These are phyloP conservation scores for Eucalyptus polybractea DNA, from an alignment of 345 rosid genomes.

Conservation along the genomic window DNA sequence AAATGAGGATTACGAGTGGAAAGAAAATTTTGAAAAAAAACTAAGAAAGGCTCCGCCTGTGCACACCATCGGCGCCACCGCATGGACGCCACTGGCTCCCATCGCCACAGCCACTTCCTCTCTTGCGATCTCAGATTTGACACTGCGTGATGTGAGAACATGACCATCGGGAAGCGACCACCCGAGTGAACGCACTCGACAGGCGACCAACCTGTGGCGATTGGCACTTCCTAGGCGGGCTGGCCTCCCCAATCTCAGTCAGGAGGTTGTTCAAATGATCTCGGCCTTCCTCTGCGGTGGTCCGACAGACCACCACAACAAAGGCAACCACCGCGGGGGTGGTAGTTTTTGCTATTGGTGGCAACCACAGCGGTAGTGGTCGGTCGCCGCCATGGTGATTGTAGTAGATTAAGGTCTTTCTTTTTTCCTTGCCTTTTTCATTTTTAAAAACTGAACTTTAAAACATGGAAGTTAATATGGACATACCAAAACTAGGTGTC, in stretches of 20 bases:
- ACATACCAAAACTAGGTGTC: neutral
- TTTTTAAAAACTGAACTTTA: neutral
- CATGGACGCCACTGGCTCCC: neutral
- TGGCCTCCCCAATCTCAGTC: neutral
- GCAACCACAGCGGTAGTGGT: neutral
- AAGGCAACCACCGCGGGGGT: neutral
- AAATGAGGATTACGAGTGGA: neutral
- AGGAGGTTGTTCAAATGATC: neutral
- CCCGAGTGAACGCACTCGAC: neutral
- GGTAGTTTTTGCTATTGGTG: neutral
- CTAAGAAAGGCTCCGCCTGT: neutral
- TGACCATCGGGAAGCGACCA: neutral
- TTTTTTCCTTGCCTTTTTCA: neutral
- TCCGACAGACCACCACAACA: neutral
- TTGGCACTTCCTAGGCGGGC: neutral
- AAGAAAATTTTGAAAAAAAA: neutral
- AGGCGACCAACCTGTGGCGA: neutral
- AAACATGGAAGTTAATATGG: neutral
- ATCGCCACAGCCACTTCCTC: neutral
- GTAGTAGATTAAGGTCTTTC: neutral
- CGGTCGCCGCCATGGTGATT: neutral
- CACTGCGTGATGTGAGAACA: neutral
- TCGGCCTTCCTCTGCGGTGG: neutral
- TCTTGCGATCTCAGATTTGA: neutral
- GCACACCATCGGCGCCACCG: neutral